These are phyloP conservation scores for Xylariaceae sp. DNA, from an alignment of 2,329 filamentous ascomycete species.

Conservation along the genomic window DNA sequence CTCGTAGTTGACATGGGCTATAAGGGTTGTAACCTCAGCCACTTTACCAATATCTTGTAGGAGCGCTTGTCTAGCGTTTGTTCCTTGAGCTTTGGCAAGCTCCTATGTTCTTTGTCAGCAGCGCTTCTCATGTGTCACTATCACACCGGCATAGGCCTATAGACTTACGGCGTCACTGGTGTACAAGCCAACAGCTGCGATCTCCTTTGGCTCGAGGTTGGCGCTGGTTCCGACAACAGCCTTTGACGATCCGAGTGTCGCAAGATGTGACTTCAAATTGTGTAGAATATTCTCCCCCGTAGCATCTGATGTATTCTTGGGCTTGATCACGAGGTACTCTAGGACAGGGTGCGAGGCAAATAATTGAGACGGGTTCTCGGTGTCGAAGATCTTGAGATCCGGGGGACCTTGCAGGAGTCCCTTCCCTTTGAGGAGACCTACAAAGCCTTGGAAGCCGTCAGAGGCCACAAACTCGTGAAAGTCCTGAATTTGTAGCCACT, in stretches of 20 bases:
- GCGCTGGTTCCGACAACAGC: constrained; percentile 1
- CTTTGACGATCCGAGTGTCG: not conserved
- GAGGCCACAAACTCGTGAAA: constrained; percentile 6
- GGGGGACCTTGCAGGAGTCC: not conserved
- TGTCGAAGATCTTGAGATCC: constrained; percentile 4
- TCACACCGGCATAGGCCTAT: not conserved
- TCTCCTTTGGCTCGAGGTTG: constrained; percentile 6
- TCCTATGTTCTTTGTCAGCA: constrained; percentile 1
- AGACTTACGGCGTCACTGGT: constrained; percentile 11
- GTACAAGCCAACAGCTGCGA: constrained; percentile 7
- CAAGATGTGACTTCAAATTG: constrained; percentile 1
- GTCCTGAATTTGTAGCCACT: constrained; percentile 2
- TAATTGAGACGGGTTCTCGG: not conserved
- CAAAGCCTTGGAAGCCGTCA: not conserved
- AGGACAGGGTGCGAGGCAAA: constrained; percentile 2
- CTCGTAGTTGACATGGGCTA: constrained; percentile 2
- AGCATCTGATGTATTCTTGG: constrained; percentile 2
- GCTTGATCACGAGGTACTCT: constrained; percentile 11
- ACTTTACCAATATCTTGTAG: not conserved
- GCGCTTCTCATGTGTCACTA: not conserved
- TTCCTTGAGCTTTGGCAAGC: constrained; percentile 1
- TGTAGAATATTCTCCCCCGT: constrained; percentile 1
- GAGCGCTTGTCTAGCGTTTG: constrained; percentile 4
- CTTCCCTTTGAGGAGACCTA: not conserved
- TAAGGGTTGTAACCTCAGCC: constrained; percentile 4